Conservation (phyloP, 1,284 basidiomycete species). For the Ceratobasidium papillatum region DNA sequence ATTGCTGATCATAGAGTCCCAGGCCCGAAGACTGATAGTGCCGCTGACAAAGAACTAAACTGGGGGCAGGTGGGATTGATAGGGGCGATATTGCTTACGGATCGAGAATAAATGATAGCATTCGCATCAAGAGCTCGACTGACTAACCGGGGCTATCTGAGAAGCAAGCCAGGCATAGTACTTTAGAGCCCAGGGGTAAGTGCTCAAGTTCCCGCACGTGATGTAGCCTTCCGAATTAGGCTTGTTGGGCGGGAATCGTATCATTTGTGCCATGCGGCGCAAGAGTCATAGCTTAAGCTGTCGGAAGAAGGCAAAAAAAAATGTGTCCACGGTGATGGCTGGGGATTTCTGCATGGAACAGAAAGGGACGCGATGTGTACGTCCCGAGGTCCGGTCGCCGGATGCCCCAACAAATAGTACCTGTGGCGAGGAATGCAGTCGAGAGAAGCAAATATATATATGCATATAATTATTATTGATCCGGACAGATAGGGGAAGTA, state of each 20-base stretch:
- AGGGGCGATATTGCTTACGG: not conserved
- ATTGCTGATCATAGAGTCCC: not conserved
- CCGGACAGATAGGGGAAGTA: too few species aligned
- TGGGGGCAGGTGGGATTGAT: not conserved
- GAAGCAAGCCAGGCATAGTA: not conserved
- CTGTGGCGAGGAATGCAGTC: too few species aligned
- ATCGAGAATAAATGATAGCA: not conserved
- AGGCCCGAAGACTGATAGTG: not conserved
- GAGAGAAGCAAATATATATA: too few species aligned
- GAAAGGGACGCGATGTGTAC: too few species aligned
- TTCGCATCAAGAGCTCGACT: not conserved
- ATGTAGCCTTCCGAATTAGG: not conserved
- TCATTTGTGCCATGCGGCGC: not conserved
- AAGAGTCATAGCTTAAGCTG: not conserved
- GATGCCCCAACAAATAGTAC: too few species aligned
- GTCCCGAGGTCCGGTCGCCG: too few species aligned
- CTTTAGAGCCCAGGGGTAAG: not conserved
- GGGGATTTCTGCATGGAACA: not conserved
- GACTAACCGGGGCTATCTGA: not conserved
- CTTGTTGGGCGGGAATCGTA: not conserved
- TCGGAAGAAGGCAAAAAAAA: not conserved
- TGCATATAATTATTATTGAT: too few species aligned
- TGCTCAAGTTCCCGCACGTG: not conserved
- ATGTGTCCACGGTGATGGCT: not conserved
- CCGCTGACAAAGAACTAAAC: slow-evolving; percentile 11